These are phyloP conservation scores for Schwanniomyces polymorphus DNA, from an alignment of 805 yeast species.

Conservation along the genomic window DNA sequence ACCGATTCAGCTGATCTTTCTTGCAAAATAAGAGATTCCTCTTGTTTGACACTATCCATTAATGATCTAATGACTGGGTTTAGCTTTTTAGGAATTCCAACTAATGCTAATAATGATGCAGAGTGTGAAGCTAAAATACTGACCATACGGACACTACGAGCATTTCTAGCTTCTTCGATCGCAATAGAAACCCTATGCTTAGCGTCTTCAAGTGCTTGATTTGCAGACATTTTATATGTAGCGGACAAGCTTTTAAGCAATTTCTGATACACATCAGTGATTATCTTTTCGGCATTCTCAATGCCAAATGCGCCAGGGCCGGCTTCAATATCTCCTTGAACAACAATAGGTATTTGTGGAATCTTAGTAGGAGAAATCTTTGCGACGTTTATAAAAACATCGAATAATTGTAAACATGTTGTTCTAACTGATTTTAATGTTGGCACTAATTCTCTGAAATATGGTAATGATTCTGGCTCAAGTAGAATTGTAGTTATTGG, in stretches of 20 bases:
- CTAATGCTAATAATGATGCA: slow-evolving; percentile 63
- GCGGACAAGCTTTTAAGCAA: slow-evolving; percentile 63
- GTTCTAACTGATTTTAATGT: slow-evolving; percentile 81
- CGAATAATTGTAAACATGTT: slow-evolving; percentile 79
- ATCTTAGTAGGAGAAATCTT: slow-evolving; percentile 67
- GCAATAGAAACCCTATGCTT: slow-evolving; percentile 65
- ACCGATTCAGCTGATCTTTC: slow-evolving; percentile 68
- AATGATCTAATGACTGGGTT: slow-evolving; percentile 85
- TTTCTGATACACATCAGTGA: slow-evolving; percentile 64
- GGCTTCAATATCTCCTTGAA: slow-evolving; percentile 91
- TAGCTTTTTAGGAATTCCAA: slow-evolving; percentile 78
- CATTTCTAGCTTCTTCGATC: slow-evolving; percentile 63
- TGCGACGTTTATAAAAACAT: slow-evolving; percentile 75
- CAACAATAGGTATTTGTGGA: slow-evolving; percentile 84
- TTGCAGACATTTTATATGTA: slow-evolving; percentile 65
- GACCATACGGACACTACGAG: slow-evolving; percentile 49
- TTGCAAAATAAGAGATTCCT: slow-evolving; percentile 67
- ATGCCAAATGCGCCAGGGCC: slow-evolving; percentile 91
- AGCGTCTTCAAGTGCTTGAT: slow-evolving; percentile 77
- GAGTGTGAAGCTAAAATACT: slow-evolving; percentile 77
- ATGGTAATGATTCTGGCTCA: slow-evolving; percentile 47
- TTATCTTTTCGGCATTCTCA: slow-evolving; percentile 69
- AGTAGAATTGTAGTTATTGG: slow-evolving; percentile 37
- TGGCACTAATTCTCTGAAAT: slow-evolving; percentile 83
- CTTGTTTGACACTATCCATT: slow-evolving; percentile 89